Conservation (phyloP, 2,329 filamentous ascomycete species). For the Cordyceps tenuipes region DNA sequence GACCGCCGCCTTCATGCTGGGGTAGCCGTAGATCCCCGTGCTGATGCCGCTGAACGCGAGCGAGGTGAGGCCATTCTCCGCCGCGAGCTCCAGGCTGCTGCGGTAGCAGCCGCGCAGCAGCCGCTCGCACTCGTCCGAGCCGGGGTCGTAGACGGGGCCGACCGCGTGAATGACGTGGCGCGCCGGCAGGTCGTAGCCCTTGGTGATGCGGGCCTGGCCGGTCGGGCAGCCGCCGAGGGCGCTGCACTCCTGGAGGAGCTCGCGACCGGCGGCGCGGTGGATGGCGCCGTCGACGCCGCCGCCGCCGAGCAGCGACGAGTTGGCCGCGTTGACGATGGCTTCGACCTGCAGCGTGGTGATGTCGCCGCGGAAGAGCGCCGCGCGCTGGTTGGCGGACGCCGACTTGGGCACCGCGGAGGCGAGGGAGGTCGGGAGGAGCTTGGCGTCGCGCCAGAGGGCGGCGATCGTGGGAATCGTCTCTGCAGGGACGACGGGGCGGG, state of each 20-base stretch:
- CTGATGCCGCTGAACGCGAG: slow-evolving; percentile 81
- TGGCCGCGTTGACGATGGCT: slow-evolving; percentile 91
- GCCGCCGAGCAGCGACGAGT: slow-evolving; percentile 67
- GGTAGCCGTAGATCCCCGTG: slow-evolving; percentile 87
- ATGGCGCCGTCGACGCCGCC: slow-evolving; percentile 90
- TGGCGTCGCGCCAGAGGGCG: slow-evolving; percentile 53
- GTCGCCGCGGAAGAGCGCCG: slow-evolving; percentile 65
- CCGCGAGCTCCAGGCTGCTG: slow-evolving; percentile 63
- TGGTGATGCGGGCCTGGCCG: slow-evolving; percentile 75
- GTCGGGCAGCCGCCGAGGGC: slow-evolving; percentile 63
- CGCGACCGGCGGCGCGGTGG: slow-evolving; percentile 68
- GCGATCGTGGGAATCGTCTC: slow-evolving; percentile 54
- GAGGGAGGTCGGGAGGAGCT: slow-evolving; percentile 17
- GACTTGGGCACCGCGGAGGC: slow-evolving; percentile 29
- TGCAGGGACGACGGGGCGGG: slow-evolving; percentile 27
- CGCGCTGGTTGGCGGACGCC: slow-evolving; percentile 52
- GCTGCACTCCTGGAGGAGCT: slow-evolving; percentile 62
- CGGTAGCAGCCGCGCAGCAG: slow-evolving; percentile 58
- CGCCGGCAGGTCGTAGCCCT: slow-evolving; percentile 66
- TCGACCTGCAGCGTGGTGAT: slow-evolving; percentile 74
- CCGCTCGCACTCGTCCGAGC: slow-evolving; percentile 32
- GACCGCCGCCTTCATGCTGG: slow-evolving; percentile 61
- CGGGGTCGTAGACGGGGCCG: slow-evolving; percentile 62
- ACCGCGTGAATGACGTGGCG: slow-evolving; percentile 83
- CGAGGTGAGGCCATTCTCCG: slow-evolving; percentile 54